These are phyloP conservation scores for Letharia columbiana DNA, from an alignment of 495 filamentous ascomycete species.

Conservation along the genomic window DNA sequence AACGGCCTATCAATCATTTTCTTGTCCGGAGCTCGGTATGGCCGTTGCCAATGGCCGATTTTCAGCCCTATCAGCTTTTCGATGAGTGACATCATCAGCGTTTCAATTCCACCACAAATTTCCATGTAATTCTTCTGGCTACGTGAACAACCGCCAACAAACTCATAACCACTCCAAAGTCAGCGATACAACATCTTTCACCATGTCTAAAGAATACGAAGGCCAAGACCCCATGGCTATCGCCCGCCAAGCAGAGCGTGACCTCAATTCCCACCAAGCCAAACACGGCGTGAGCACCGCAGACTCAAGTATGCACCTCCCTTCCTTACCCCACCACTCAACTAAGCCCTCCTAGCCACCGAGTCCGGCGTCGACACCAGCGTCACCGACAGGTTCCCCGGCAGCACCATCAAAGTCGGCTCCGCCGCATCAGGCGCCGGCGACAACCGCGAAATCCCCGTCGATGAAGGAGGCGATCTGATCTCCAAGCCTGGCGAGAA, in stretches of 20 bases:
- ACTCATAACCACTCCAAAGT: background rate
- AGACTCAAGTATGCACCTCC: slow-evolving; percentile 20
- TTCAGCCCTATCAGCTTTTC: background rate
- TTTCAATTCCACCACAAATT: background rate
- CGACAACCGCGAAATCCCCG: slow-evolving; percentile 42
- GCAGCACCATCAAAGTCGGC: slow-evolving; percentile 35
- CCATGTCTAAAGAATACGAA: slow-evolving; percentile 33
- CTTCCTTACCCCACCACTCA: background rate
- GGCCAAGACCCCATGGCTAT: slow-evolving; percentile 34
- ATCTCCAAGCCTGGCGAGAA: slow-evolving; percentile 25
- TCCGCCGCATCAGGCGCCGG: slow-evolving; percentile 38
- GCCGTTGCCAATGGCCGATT: background rate
- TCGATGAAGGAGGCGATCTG: slow-evolving; percentile 38
- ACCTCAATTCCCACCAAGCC: slow-evolving; percentile 38
- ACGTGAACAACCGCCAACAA: background rate
- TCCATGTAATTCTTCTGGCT: background rate
- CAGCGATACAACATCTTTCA: background rate
- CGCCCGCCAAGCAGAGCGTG: slow-evolving; percentile 39
- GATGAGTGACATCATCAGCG: slow-evolving; percentile 1
- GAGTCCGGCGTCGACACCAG: slow-evolving; percentile 41
- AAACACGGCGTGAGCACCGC: slow-evolving; percentile 33
- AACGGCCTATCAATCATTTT: too few species aligned
- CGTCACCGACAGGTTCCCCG: slow-evolving; percentile 35
- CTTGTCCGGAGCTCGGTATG: too few species aligned
- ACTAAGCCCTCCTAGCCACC: slow-evolving; percentile 22